Base-by-base conservation (phyloP, 2,329 filamentous ascomycete genomes). In the Bimuria novae-zelandiae region DNA sequence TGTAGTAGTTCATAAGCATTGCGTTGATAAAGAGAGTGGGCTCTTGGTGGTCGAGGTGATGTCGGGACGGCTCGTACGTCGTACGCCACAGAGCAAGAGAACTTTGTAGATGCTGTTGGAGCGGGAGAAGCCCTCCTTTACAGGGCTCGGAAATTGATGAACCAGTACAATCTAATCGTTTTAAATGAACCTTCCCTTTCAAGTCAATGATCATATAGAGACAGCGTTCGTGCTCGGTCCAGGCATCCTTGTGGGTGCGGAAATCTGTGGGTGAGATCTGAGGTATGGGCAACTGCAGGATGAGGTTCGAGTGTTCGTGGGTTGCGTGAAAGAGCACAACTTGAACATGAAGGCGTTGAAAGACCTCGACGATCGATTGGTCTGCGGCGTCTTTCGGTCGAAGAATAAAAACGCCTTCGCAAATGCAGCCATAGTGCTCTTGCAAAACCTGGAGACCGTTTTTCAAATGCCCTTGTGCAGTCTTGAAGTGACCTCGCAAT, bases 321-420 rank as follows among this genome's bases (percentile, higher is more conserved):
- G 37, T 44, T 23, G 46, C 44, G 5, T 56, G 52, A 21, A 59
- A 59, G 7, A 61, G 52, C 16, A 29, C 40, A 1, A 51, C 46
- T 35, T 55, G 56, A 7, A 59, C 12, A 7, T 57, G 46, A 1
- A 59, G 49, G 12, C 70, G 62, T 3, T 65, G 62, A 25, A 81
- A 76, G 1, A 69, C 70, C 50, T 79, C 77, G 5, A 73, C 56
- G n/a, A 81, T 75, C 69, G 74, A 79, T 21, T 74, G 68, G 43
- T 80, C 76, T 0, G 69, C 60, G 1, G 68, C 65, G 4, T 74
- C 70, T 7, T 56, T 32, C 43, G 54, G 50, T 14, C 49, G 48
- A 36, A 62, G 30, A 7, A 58, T 3, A n/a, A 41, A 2, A 12
- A 36, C 22, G 21, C 51, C 59, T 17, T 42, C 35, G 17, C 46